These are phyloP conservation scores for Kodamaea nitidulidarum DNA, from an alignment of 805 yeast species.

Conservation along the genomic window DNA sequence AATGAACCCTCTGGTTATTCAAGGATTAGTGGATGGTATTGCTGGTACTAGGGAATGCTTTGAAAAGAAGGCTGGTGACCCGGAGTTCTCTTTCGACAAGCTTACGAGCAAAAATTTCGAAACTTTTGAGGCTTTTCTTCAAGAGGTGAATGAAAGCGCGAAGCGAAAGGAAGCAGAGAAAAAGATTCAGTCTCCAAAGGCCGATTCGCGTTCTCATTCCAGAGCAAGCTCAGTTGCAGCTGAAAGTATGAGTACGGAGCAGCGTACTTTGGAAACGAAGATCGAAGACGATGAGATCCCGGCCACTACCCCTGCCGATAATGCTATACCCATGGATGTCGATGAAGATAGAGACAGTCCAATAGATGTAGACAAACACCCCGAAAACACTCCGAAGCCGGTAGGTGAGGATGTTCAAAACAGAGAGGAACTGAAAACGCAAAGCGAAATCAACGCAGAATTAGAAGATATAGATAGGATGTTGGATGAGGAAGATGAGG, in stretches of 20 bases:
- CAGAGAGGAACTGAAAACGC: background rate
- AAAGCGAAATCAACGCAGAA: conserved; percentile 13
- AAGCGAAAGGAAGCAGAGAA: background rate
- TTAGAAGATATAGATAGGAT: conserved; percentile 31
- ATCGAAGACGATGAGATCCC: background rate
- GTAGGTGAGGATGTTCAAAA: background rate
- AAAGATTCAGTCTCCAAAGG: background rate
- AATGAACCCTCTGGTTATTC: conserved; percentile 26
- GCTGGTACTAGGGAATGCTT: conserved; percentile 29
- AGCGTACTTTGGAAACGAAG: background rate
- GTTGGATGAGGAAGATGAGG: conserved; percentile 36
- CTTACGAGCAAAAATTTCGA: conserved; percentile 29
- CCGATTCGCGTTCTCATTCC: conserved; percentile 5
- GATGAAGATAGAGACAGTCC: conserved; percentile 2
- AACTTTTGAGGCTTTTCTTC: conserved; percentile 20
- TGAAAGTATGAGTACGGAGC: background rate
- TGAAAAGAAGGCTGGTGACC: conserved; percentile 18
- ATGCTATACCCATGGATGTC: conserved; percentile 1
- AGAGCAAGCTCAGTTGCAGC: conserved; percentile 11
- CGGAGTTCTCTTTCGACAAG: conserved; percentile 32
- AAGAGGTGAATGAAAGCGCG: conserved; percentile 9
- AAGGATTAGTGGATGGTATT: conserved; percentile 31
- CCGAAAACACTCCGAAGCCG: background rate
- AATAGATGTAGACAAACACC: background rate
- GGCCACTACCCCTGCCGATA: background rate